These are phyloP conservation scores for Anisodus acutangulus DNA, from an alignment of 257 asterid species.

Conservation along the genomic window DNA sequence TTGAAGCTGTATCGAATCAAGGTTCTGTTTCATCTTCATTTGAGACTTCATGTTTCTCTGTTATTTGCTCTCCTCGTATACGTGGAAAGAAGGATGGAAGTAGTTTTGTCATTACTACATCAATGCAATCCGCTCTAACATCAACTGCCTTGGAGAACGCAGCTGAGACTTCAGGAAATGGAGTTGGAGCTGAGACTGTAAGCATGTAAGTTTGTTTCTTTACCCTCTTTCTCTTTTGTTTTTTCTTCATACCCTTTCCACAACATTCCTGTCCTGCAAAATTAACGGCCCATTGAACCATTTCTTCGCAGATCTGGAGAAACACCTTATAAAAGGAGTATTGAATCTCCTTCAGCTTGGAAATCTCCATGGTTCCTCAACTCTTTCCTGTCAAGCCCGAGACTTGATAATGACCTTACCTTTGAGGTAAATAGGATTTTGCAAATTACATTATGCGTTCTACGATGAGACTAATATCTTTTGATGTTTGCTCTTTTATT, in stretches of 20 bases:
- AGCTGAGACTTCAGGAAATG: conserved; percentile 59
- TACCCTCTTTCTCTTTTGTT: neutral
- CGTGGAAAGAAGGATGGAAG: conserved; percentile 55
- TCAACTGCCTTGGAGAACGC: conserved; percentile 53
- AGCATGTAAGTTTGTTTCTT: conserved; percentile 60
- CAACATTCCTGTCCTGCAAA: conserved; percentile 17
- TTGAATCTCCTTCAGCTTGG: conserved; percentile 98
- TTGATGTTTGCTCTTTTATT: neutral
- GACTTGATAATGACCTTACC: conserved; percentile 77
- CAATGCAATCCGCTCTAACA: conserved; percentile 52
- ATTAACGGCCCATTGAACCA: neutral
- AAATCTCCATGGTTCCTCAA: conserved; percentile 94
- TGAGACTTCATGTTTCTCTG: conserved; percentile 57
- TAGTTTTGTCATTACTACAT: conserved; percentile 54
- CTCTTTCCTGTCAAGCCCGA: conserved; percentile 72
- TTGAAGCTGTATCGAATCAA: conserved; percentile 51
- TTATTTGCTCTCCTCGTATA: conserved; percentile 70
- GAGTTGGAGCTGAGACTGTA: conserved; percentile 53
- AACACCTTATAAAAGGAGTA: conserved; percentile 75
- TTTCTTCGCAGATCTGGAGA: conserved; percentile 62
- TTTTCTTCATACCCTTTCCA: neutral
- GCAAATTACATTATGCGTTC: neutral
- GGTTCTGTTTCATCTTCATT: conserved; percentile 56
- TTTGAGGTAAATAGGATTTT: conserved; percentile 59
- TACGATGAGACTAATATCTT: neutral